Evolutionary conservation across 2,329 filamentous ascomycete genomes (phyloP), one percentile per base, ranked within the genome.

Genomic region (Grosmannia clavigera): DNA sequence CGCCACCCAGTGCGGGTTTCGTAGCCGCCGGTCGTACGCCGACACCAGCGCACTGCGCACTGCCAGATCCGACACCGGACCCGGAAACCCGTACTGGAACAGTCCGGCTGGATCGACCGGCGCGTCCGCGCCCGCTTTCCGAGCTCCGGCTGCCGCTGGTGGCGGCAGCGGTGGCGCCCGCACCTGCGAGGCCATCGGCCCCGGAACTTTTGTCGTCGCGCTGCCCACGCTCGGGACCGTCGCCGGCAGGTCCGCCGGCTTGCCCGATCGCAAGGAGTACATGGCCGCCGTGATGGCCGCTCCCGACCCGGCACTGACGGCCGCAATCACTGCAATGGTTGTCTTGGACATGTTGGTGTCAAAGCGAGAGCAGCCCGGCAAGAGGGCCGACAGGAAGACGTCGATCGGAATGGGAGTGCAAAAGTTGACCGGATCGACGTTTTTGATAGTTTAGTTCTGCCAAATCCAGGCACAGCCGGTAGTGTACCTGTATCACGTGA

Each of bases 1-100:
- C 64, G 87, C 86, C 10, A 92, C 94, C 92, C 92, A 99, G 71
- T 88, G 82, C 35, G 94, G 94, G 75, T 99, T 99, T 70, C 92
- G 85, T 52, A 85, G 87, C 63, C 90, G 86, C 33, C 94, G 90
- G 75, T 99, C 92, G 81, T 87, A 99, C 67, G 88, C 86, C 38
- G 92, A 95, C 65, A 92, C 81, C 59, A 97, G 81, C 40, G 90
- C 88, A 31, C 83, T 77, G 46, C 90, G 86, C 60, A 81, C 81
- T 60, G 91, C 86, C 52, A 95, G 79, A 74, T 99, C 94, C 68
- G 86, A 81, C 48, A 96, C 77, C 38, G 94, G 94, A 61, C 94
- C 94, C 0, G 94, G 92, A 74, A 97, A 96, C 68, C 94, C 88
- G 71, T 92, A 92, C 66, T 91, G 82, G 73, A 91, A 88, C 66